A percentile compares a stretch with the other conserved stretches of the same genome.
phyloP scores from a whole-genome alignment of 345 rosid species.

The Orychophragmus violaceus region DNA sequence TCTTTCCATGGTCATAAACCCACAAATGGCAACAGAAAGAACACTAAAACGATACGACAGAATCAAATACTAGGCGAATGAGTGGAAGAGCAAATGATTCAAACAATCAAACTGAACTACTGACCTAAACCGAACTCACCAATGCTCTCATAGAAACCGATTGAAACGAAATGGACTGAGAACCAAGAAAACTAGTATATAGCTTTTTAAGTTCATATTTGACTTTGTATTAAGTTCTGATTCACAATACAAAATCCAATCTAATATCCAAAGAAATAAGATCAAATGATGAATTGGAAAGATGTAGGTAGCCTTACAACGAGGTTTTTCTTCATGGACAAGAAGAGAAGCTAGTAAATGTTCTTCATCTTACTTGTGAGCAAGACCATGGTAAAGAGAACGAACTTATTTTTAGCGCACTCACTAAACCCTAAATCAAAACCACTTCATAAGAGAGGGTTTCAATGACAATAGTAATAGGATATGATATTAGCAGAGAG shows the following conservation, averaged over 20 bases:
- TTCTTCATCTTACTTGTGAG: conserved; percentile 24
- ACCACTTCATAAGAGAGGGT: conserved; percentile 34
- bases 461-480: conserved; percentile 17
- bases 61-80: too few relatives aligned
- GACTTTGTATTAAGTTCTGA: background rate
- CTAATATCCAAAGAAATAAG: background rate
- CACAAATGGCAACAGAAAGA: too few relatives aligned
- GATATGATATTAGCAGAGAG: conserved; percentile 25
- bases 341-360: conserved; percentile 14
- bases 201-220: background rate
- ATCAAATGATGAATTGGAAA: background rate
- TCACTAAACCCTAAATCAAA: conserved; percentile 27
- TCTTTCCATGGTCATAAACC: too few relatives aligned
- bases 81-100: too few relatives aligned
- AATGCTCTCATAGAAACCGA: too few relatives aligned
- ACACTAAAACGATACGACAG: too few relatives aligned
- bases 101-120: too few relatives aligned
- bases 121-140: too few relatives aligned
- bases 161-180: too few relatives aligned
- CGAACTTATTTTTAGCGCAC: conserved; percentile 28
- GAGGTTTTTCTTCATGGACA: background rate
- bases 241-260: background rate
- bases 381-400: conserved; percentile 21
- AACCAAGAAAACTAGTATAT: too few relatives aligned
- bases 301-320: conserved; percentile 22